Evolutionary conservation across 768 basidiomycete genomes (phyloP).

Genomic region (Gloeostereum incarnatum): DNA sequence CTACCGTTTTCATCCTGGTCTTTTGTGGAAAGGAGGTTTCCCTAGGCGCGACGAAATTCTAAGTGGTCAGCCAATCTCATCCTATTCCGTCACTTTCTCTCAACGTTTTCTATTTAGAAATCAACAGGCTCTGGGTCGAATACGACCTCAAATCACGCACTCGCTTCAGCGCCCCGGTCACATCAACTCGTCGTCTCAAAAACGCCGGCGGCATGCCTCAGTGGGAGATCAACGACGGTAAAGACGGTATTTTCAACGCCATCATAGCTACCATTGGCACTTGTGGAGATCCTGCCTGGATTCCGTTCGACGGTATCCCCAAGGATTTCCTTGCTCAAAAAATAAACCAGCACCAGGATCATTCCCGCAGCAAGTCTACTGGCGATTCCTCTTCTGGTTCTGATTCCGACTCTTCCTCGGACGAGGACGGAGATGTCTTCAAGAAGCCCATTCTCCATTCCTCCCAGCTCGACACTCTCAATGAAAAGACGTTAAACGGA

Average conservation of each 20-base stretch:
- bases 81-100: no score
- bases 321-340: conserved; percentile 10
- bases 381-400: neutral
- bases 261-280: conserved; percentile 40
- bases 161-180: conserved; percentile 32
- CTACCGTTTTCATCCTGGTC: conserved; percentile 41
- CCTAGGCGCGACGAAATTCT: conserved; percentile 43
- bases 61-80: conserved; percentile 17
- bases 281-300: conserved; percentile 36
- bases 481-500: conserved; percentile 14
- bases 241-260: conserved; percentile 39
- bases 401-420: conserved; percentile 1
- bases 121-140: conserved; percentile 33
- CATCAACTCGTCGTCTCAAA: conserved; percentile 21
- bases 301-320: conserved; percentile 35
- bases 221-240: conserved; percentile 39
- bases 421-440: conserved; percentile 18
- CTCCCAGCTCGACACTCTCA: conserved; percentile 31
- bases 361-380: no score
- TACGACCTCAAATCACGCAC: conserved; percentile 38
- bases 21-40: conserved; percentile 33
- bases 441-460: conserved; percentile 34
- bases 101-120: conserved; percentile 24
- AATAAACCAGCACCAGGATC: conserved; percentile 1
- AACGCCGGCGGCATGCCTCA: conserved; percentile 15